Base-by-base conservation (phyloP, 495 filamentous ascomycete species). In the Aspergillus carlsbadensis region DNA sequence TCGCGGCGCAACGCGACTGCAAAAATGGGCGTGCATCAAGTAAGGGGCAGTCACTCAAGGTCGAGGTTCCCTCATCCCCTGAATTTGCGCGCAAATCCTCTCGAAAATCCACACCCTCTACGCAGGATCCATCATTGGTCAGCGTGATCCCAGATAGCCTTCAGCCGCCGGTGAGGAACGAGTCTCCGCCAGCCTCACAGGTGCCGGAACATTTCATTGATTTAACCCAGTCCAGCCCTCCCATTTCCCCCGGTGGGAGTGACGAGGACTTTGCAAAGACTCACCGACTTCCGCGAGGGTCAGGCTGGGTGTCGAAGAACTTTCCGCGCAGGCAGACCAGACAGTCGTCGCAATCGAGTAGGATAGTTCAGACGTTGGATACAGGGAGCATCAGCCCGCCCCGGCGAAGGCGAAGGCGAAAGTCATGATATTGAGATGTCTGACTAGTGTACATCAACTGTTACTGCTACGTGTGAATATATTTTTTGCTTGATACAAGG, bases 221-320 rank as follows among this genome's bases (percentile, higher is more conserved):
- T 47, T 60, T 81, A 20, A 81, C 78, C 0, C 57, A 65, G 29
- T 71, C 71, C 18, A 76, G 72, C 44, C 74, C 78, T 20, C 53
- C 57, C 3, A 60, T 60, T 2, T 68, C 68, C n/a, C 65, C 69
- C 1, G 63, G 52, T 0, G 64, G 64, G 1, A 67, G 66, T 49
- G 59, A 69, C 10, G 59, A 68, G 34, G 68, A 73, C 29, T 64
- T 67, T 54, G 62, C 66, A 11, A 68, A 53, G 50, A 53, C 62
- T n/a, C 55, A 64, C 20, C 58, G 52, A 18, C 62, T 75, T 53
- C 73, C 68, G 7, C 59, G 44, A 13, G 75, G 70, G 1, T 59
- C 64, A 7, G 74, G 70, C 13, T 78, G 68, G 75, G 70, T 69
- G 34, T 65, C 61, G 47, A 74, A 73, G 57, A 65, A 59, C 42